Conservation (phyloP, 2,329 filamentous ascomycete genomes). For the Cytospora paraplurivora region DNA sequence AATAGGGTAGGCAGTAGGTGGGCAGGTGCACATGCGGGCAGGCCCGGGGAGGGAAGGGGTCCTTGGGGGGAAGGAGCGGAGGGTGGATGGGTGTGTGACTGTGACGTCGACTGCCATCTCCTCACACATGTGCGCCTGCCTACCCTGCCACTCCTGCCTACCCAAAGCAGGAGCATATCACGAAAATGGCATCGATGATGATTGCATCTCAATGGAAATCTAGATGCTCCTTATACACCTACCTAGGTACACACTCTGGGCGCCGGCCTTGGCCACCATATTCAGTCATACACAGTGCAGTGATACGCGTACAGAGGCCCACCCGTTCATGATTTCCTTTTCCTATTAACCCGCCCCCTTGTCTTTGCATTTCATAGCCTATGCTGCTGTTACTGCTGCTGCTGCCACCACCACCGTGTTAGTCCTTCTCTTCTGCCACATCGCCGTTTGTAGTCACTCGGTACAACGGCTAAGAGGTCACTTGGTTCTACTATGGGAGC, state of each 20-base stretch:
- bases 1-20: no score
- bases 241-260: no score
- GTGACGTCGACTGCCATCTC: conserved; percentile 18
- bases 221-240: no score
- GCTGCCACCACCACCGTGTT: not conserved
- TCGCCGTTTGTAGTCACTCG: not conserved
- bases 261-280: no score
- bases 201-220: conserved; percentile 16
- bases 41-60: no score
- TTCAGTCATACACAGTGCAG: not conserved
- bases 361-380: not conserved
- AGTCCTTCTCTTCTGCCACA: not conserved
- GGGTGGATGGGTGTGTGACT: not conserved
- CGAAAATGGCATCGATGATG: conserved; percentile 19
- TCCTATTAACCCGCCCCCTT: not conserved
- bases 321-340: not conserved
- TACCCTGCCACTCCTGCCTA: conserved; percentile 4
- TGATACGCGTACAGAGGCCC: conserved; percentile 1
- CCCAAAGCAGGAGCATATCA: conserved; percentile 1
- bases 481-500: conserved; percentile 18
- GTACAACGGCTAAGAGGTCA: conserved; percentile 1
- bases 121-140: conserved; percentile 1
- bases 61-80: no score
- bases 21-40: no score
- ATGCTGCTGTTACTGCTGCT: no score